Base-by-base conservation (phyloP, 208 protist genomes). In the Leishmania amazonensis region DNA sequence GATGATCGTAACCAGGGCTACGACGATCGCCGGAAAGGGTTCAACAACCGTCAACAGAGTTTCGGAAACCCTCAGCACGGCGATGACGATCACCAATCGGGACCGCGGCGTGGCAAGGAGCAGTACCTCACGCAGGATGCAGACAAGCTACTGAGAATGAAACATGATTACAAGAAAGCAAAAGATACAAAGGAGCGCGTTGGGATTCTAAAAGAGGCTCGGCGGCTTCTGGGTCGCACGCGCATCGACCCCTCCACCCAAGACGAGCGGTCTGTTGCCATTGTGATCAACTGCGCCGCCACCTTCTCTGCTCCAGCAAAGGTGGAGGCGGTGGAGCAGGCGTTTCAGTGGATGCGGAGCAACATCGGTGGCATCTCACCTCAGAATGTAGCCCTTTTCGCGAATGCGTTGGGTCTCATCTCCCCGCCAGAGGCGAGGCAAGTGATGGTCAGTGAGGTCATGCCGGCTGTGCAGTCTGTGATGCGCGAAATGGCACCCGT, bases 161-260 rank as follows among this genome's bases (percentile, higher is more conserved):
- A 96, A 82, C 87, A 88, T 17, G 77, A 86, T 31, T 93, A 83
- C 78, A 95, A 93, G 76, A 76, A 81, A 57, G 82, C 88, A 42
- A 95, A 94, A 75, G 85, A 80, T 15, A 53, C 21, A 21, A 91
- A 91, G 83, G 92, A 94, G 45, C 85, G 93, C 31, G 54, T 72
- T 8, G 81, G 81, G 8, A 90, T 95, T 79, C 31, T 81, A 71
- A 77, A 80, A 11, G 88, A 93, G 67, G 94, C 91, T 13, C 90
- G 90, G 60, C 83, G 85, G n/a, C 49, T 91, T 35, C 58, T 95
- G 53, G 88, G 89, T 28, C 75, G 85, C 2, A 78, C 73, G 8
- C 91, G 88, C 57, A 84, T 96, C n/a, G 94, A 97, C 78, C 87
- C 89, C 19, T 97, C 94, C 40, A 91, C 93, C 42, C 92, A 96